Base-by-base conservation (phyloP, 1,284 basidiomycete species). In the Cystobasidium sp. region DNA sequence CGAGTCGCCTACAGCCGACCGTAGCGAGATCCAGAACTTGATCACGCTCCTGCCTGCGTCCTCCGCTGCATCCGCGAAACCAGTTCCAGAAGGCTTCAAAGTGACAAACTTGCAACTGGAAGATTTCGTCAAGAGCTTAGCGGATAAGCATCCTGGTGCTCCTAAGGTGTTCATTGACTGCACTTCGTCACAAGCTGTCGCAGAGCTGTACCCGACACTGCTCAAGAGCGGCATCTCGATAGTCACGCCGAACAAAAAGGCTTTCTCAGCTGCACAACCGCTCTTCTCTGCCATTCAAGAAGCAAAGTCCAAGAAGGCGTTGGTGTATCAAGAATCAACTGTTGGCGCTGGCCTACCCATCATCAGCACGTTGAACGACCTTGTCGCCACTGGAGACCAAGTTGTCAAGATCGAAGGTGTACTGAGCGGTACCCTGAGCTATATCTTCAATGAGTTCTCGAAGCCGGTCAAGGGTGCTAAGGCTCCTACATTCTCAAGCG, bases 381-480 rank as follows among this genome's bases (percentile, higher is more conserved):
- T 99, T 68, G 88, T 99, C 12, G 87, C 87, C 49, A 97, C 95
- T 3, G 96, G 96, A 5, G 97, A 99, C 82, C 90, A 93, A 80
- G 84, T 88, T 66, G 81, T 82, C 65, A 85, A 85, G 80, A 85
- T 87, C 75, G 86, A 88, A 80, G 87, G 87, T 44, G 93, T 96
- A 52, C 90, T 96, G 83, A 94, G 91, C 8, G 96, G 96, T 3
- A 99, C 96, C 0, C 89, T 99, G 85, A 93, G 91, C 81, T 99
- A 99, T 85, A 98, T 99, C 84, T 99, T 99, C 87, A 99, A 99
- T 84, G 90, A 94, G 78, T 99, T 94, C 82, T 93, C 91, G 5
- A 80, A 80, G 53, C 78, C 79, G 18, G 46, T 63, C 79, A 80
- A 9, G 31, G 86, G 85, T 58, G 88, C 88, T 49, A 62, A 68